Evolutionary conservation across 495 filamentous ascomycete species (phyloP).

Genomic region (Hyaloscypha finlandica): DNA sequence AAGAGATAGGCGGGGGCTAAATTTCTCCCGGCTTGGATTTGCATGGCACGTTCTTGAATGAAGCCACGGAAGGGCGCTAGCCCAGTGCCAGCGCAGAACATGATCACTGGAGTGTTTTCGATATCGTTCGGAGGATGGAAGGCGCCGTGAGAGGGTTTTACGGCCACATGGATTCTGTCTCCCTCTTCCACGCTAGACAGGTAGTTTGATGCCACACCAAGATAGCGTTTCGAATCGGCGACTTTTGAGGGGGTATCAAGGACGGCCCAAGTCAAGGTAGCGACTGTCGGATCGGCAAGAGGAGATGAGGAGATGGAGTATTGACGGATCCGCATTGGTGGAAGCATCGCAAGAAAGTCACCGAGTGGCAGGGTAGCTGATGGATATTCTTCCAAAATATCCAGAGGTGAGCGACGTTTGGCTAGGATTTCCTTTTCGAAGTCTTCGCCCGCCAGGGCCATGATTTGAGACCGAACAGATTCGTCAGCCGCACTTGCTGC

Average conservation of each 20-base stretch:
- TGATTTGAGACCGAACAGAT: slow-evolving; percentile 43
- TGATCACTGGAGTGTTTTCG: slow-evolving; percentile 64
- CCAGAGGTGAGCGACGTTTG: slow-evolving; percentile 63
- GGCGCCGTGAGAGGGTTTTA: slow-evolving; percentile 55
- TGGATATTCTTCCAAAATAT: slow-evolving; percentile 62
- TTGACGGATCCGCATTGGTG: slow-evolving; percentile 73
- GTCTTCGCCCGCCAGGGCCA: slow-evolving; percentile 46
- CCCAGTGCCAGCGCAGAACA: slow-evolving; percentile 59
- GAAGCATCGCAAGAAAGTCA: slow-evolving; percentile 67
- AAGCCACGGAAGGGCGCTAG: slow-evolving; percentile 63
- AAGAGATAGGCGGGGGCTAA: slow-evolving; percentile 64
- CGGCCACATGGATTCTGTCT: slow-evolving; percentile 62
- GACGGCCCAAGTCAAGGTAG: slow-evolving; percentile 68
- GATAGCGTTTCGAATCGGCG: slow-evolving; percentile 43
- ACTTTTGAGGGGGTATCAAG: slow-evolving; percentile 59
- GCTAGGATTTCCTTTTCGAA: slow-evolving; percentile 55
- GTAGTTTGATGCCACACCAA: slow-evolving; percentile 58
- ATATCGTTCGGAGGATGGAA: slow-evolving; percentile 68
- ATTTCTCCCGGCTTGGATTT: slow-evolving; percentile 50
- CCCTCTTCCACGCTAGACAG: slow-evolving; percentile 56
- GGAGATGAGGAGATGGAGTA: slow-evolving; percentile 83
- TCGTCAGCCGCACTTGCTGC: slow-evolving; percentile 43
- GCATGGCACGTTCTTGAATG: slow-evolving; percentile 63
- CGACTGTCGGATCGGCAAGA: slow-evolving; percentile 54
- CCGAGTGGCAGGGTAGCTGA: slow-evolving; percentile 57